phyloP scores from a whole-genome alignment of 2,329 filamentous ascomycete genomes.

The Claviceps digitariae region DNA sequence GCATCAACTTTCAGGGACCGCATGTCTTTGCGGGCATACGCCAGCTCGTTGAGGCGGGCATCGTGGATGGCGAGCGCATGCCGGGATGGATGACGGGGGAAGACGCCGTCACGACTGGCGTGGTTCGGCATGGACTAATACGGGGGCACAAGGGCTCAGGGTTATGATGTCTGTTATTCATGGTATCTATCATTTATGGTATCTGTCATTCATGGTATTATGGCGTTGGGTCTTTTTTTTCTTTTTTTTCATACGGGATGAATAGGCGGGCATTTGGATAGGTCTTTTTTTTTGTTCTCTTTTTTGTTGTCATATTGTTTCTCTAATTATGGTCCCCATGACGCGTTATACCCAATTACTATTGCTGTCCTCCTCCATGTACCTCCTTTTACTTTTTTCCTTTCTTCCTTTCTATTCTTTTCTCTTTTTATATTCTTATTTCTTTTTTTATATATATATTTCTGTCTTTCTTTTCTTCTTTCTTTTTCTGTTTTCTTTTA shows the following conservation, averaged over 20 bases:
- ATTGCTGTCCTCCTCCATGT: too few species aligned
- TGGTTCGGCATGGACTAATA: slow-evolving; percentile 54
- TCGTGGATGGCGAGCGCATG: slow-evolving; percentile 65
- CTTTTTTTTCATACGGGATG: not conserved
- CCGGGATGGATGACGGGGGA: slow-evolving; percentile 88
- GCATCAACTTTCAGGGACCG: slow-evolving; percentile 56
- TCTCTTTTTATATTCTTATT: not conserved
- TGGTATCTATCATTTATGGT: slow-evolving; percentile 6
- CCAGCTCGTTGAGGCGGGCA: slow-evolving; percentile 61
- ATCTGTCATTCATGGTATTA: not conserved
- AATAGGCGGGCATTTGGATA: slow-evolving; percentile 7
- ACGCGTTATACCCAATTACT: too few species aligned
- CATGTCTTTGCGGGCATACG: slow-evolving; percentile 75
- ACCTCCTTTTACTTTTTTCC: too few species aligned
- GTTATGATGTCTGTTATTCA: slow-evolving; percentile 20
- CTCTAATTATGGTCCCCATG: too few species aligned
- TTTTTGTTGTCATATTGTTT: too few species aligned
- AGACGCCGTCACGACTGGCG: slow-evolving; percentile 61
- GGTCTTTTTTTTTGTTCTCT: not conserved
- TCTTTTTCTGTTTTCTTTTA: not conserved
- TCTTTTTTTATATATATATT: slow-evolving; percentile 13
- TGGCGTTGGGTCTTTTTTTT: not conserved
- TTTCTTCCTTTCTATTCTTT: not conserved
- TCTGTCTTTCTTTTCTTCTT: too few species aligned
- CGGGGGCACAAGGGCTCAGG: slow-evolving; percentile 43